These are phyloP conservation scores for Epichloe uncinata DNA, from an alignment of 2,329 filamentous ascomycete genomes.

Conservation along the genomic window DNA sequence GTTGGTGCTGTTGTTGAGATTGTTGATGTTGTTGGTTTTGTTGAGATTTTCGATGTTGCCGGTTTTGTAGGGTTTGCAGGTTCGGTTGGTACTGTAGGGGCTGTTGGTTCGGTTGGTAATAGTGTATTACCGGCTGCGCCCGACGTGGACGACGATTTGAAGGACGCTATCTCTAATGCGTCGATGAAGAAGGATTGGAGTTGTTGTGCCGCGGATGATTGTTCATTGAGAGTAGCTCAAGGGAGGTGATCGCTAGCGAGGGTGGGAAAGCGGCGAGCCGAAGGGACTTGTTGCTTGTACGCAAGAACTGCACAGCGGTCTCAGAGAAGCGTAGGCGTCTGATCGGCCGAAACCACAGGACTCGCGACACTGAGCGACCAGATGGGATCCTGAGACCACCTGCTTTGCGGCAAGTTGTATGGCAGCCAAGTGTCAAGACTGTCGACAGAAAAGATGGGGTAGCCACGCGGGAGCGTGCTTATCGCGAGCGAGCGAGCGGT, in stretches of 20 bases:
- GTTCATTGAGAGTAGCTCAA: constrained; percentile 9
- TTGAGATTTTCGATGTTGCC: background rate
- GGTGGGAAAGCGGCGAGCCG: background rate
- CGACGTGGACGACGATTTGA: background rate
- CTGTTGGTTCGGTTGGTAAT: background rate
- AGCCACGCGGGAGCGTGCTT: background rate
- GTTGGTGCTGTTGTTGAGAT: background rate
- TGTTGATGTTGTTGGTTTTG: background rate
- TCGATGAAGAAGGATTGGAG: constrained; percentile 9
- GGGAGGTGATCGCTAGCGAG: background rate
- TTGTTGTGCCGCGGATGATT: constrained; percentile 6
- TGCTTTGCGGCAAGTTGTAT: background rate
- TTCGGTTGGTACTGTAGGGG: background rate
- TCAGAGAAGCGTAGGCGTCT: background rate
- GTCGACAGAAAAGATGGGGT: background rate
- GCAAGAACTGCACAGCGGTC: background rate
- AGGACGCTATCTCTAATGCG: constrained; percentile 16
- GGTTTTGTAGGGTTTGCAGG: background rate
- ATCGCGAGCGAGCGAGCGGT: background rate
- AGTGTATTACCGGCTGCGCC: background rate
- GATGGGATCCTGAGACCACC: background rate
- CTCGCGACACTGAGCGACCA: background rate
- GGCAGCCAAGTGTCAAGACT: background rate
- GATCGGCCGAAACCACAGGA: background rate
- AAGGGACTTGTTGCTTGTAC: background rate